Conservation (phyloP, 2,329 filamentous ascomycete species). For the Talaromyces rugulosus region DNA sequence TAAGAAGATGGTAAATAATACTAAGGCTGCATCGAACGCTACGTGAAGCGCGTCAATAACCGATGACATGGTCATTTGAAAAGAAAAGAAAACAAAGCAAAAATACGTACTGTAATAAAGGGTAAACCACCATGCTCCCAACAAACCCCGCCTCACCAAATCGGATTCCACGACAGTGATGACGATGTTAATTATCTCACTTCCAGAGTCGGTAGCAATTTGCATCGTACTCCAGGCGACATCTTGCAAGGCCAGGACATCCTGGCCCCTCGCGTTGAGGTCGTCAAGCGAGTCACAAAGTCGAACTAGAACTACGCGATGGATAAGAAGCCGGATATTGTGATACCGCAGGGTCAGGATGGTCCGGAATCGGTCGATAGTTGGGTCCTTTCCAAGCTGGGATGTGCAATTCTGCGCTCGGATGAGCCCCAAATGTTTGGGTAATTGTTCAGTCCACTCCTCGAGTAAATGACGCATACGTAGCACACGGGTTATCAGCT, state of each 20-base stretch:
- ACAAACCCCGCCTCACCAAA: conserved; percentile 17
- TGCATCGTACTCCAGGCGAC: conserved; percentile 17
- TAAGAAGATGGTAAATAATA: background rate
- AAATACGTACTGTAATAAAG: conserved; percentile 31
- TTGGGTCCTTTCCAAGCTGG: background rate
- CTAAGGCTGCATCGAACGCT: background rate
- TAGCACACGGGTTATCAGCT: background rate
- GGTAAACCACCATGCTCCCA: conserved; percentile 41
- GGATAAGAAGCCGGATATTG: conserved; percentile 39
- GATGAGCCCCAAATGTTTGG: background rate
- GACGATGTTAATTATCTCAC: conserved; percentile 31
- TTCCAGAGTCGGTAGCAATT: conserved; percentile 26
- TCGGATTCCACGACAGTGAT: conserved; percentile 21
- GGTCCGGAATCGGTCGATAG: conserved; percentile 28
- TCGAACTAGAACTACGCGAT: conserved; percentile 33
- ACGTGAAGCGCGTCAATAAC: background rate
- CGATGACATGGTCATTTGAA: background rate
- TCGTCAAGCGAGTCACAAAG: conserved; percentile 2
- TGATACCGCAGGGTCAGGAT: conserved; percentile 41
- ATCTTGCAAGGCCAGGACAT: conserved; percentile 1
- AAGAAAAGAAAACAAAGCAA: background rate
- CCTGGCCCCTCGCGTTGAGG: background rate
- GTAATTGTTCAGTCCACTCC: conserved; percentile 1
- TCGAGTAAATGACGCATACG: conserved; percentile 1
- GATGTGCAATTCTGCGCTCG: background rate